Evolutionary conservation across 2,329 filamentous ascomycete genomes (phyloP), one percentile per base, ranked within the genome.

Genomic region (Alternaria sp.): DNA sequence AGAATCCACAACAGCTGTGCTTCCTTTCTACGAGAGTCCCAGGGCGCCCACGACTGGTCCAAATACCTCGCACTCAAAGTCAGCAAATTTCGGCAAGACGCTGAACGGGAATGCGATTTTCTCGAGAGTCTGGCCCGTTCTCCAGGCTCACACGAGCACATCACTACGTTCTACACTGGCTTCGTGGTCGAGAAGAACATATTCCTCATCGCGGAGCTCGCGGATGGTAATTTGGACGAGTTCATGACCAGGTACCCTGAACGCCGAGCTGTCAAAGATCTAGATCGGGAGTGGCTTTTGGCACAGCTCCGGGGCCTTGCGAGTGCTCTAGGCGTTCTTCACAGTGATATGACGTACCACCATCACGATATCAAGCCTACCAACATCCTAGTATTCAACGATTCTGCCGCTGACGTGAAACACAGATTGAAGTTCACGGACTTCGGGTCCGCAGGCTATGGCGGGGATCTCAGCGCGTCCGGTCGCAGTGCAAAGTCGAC

Each of bases 311-410:
- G n/a, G 25, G 46, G 46, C 15, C 23, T 49, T n/a, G 46, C 46
- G n/a, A n/a, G 21, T 49, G 25, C 46, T 28, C 23, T 49, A 49
- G 25, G 6, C 25, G 17, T 26, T 49, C 0, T 49, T 11, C 23
- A 49, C 23, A 3, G 26, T n/a, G n/a, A 26, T 3, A 17, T 49
- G 23, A n/a, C 10, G 12, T 49, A 49, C 23, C 46, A 49, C 4
- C 46, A 49, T 28, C 46, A 49, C 46, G 46, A 49, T 5, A 26
- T 49, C 25, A 49, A 49, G 46, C 23, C 46, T 26, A 1, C 46
- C 46, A 49, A 49, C 0, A 49, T 17, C 25, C 15, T 49, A 28
- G 46, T 28, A 4, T 49, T 28, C 46, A 49, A 17, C 46, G 23
- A 28, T 17, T 1, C 23, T 49, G n/a, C 46, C 21, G 46, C 15